Percentiles rank a stretch among this genome's conserved stretches.
Conservation (phyloP, 2,329 filamentous ascomycete genomes). For the Leptographium flavum region DNA sequence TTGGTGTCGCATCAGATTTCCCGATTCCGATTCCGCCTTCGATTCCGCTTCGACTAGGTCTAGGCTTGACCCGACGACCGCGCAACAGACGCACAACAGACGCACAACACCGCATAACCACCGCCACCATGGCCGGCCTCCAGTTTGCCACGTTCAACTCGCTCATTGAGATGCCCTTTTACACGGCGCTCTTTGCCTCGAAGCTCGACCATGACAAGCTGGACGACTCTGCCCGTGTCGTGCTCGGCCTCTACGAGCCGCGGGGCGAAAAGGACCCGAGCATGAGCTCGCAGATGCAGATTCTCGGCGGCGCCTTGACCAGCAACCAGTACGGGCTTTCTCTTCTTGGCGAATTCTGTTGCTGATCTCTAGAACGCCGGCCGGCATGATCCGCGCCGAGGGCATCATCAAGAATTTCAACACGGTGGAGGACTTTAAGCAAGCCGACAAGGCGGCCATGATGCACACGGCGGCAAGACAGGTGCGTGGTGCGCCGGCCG, state of each 20-base stretch:
- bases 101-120: too few species aligned
- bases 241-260: constrained; percentile 82
- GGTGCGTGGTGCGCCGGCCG: constrained; percentile 27
- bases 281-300: constrained; percentile 76
- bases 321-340: constrained; percentile 54
- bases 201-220: constrained; percentile 98
- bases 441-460: constrained; percentile 64
- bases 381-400: constrained; percentile 66
- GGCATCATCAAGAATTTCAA: constrained; percentile 95
- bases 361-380: constrained; percentile 27
- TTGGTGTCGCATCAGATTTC: neutral
- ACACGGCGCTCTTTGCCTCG: constrained; percentile 75
- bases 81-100: too few species aligned
- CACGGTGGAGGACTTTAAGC: constrained; percentile 85
- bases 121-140: constrained; percentile 31
- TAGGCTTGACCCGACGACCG: too few species aligned
- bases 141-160: constrained; percentile 83
- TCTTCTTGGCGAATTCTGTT: neutral
- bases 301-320: constrained; percentile 74
- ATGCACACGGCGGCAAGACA: constrained; percentile 67
- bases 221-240: constrained; percentile 76
- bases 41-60: too few species aligned
- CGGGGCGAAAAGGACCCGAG: constrained; percentile 55
- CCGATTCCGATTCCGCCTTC: neutral
- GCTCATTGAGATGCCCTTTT: constrained; percentile 92